These are phyloP conservation scores for Colletotrichum ledebouriae DNA, from an alignment of 2,329 filamentous ascomycete genomes.

Conservation along the genomic window DNA sequence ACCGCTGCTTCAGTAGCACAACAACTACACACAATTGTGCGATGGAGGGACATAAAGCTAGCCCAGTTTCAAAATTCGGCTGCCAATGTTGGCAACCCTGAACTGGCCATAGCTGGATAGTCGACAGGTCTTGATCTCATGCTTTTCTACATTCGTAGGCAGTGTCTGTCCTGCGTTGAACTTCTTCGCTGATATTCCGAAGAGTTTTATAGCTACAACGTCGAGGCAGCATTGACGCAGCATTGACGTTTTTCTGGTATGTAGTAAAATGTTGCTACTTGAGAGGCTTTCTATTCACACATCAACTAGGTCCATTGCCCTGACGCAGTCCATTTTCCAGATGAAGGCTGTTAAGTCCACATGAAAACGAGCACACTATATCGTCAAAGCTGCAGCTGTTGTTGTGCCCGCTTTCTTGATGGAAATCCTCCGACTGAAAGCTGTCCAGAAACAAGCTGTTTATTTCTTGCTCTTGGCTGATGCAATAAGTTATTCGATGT, in stretches of 20 bases:
- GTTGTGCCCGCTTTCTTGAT: conserved; percentile 53
- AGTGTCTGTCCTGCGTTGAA: background rate
- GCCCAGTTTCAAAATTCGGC: conserved; percentile 54
- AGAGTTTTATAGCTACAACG: conserved; percentile 66
- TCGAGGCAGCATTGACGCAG: conserved; percentile 60
- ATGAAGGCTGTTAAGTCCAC: conserved; percentile 47
- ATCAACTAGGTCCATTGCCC: conserved; percentile 51
- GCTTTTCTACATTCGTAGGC: conserved; percentile 63
- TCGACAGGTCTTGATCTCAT: conserved; percentile 57
- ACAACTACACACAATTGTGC: conserved; percentile 56
- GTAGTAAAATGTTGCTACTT: background rate
- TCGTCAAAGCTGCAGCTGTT: conserved; percentile 53
- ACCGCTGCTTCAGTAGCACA: conserved; percentile 57
- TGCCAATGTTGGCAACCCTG: conserved; percentile 53
- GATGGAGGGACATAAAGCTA: conserved; percentile 56
- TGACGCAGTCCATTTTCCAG: conserved; percentile 54
- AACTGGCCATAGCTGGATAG: conserved; percentile 57
- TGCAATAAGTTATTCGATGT: conserved; percentile 51
- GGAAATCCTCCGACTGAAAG: conserved; percentile 48
- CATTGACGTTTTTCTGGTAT: conserved; percentile 62
- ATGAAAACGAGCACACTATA: conserved; percentile 45
- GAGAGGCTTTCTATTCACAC: background rate
- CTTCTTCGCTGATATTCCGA: conserved; percentile 32
- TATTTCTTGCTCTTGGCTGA: conserved; percentile 54
- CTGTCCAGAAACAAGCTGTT: conserved; percentile 47